A percentile compares a stretch with the other conserved stretches of the same genome.
Evolutionary conservation across 768 basidiomycete genomes (phyloP).

Genomic region (Boletus reticuloceps): DNA sequence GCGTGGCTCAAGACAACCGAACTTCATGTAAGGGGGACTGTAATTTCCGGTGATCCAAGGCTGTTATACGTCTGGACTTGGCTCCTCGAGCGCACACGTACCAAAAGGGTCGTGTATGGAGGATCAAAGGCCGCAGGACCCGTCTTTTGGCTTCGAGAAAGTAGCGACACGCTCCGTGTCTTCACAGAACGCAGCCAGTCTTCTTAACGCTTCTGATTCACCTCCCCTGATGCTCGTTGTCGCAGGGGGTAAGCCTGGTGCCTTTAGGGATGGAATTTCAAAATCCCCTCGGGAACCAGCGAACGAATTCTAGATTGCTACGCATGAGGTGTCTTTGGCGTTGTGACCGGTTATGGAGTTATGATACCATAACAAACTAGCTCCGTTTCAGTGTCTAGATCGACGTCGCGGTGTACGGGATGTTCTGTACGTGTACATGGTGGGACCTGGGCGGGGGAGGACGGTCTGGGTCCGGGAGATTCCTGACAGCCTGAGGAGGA

Average conservation of each 20-base stretch:
- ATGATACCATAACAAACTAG: conserved; percentile 14
- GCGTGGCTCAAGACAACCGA: conserved; percentile 20
- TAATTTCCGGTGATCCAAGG: conserved; percentile 23
- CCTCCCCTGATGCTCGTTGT: conserved; percentile 32
- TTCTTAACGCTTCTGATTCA: conserved; percentile 24
- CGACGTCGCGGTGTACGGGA: conserved; percentile 6
- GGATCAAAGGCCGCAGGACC: conserved; percentile 19
- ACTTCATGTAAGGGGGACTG: conserved; percentile 13
- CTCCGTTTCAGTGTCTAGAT: conserved; percentile 19
- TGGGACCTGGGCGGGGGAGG: conserved; percentile 5
- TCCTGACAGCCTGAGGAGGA: conserved; percentile 12
- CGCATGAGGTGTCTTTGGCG: conserved; percentile 2
- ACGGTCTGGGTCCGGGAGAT: conserved; percentile 6
- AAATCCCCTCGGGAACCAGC: conserved; percentile 19
- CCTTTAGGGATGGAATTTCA: conserved; percentile 22
- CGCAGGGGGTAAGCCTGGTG: conserved; percentile 16
- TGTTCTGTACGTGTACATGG: conserved; percentile 17
- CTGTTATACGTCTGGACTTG: conserved; percentile 3
- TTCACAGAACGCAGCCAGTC: conserved; percentile 17
- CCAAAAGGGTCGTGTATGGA: conserved; percentile 20
- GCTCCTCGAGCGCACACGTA: conserved; percentile 12
- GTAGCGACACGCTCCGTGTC: conserved; percentile 6
- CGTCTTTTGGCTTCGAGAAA: conserved; percentile 16
- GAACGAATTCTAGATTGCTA: conserved; percentile 17
- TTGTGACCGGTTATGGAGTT: conserved; percentile 15